Evolutionary conservation across 1,139 yeast genomes (phyloP).

Genomic region (Protomyces macrosporus): DNA sequence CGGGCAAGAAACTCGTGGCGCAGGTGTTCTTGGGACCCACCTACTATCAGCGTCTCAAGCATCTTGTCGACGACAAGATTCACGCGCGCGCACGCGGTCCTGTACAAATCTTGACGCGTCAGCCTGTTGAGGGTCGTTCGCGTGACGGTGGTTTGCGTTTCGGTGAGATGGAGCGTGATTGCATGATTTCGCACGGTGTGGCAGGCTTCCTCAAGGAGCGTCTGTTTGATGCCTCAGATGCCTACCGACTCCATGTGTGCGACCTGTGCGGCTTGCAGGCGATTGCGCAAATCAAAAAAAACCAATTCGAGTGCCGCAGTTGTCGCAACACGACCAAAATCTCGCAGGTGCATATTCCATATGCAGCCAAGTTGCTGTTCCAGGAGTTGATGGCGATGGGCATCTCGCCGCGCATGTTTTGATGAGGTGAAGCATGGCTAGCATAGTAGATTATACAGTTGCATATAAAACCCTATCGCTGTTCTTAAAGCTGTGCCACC

Average conservation of each 20-base stretch:
- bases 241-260: constrained; percentile 95
- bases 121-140: constrained; percentile 99
- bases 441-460: background rate
- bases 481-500: constrained; percentile 42
- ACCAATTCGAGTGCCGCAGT: constrained; percentile 96
- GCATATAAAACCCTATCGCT: background rate
- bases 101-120: constrained; percentile 94
- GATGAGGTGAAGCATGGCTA: background rate
- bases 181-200: constrained; percentile 99
- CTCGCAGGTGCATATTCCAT: constrained; percentile 87
- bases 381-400: constrained; percentile 99
- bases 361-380: constrained; percentile 93
- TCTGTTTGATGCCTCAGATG: constrained; percentile 98
- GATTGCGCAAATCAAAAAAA: constrained; percentile 92
- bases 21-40: constrained; percentile 99
- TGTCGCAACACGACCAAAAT: constrained; percentile 98
- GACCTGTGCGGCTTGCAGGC: constrained; percentile 93
- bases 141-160: constrained; percentile 99
- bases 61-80: constrained; percentile 96
- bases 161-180: constrained; percentile 99
- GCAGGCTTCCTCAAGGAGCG: constrained; percentile 96
- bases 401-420: constrained; percentile 41
- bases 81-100: constrained; percentile 99
- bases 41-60: constrained; percentile 95
- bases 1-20: constrained; percentile 95